Base-by-base conservation (phyloP, 257 asterid species). In the Vinca minor region DNA sequence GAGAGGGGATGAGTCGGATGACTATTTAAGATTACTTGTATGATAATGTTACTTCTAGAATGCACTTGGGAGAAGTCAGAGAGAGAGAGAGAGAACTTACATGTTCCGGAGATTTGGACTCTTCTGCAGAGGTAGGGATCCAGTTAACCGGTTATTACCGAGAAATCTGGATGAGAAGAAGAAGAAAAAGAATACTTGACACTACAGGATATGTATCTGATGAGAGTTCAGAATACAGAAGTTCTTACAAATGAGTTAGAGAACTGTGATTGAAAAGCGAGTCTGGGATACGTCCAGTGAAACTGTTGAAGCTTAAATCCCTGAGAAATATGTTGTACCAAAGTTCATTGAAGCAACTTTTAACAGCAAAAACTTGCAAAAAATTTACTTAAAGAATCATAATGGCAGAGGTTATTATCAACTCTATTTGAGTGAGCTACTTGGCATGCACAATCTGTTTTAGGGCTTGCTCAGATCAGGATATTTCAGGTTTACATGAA, bases 261-360 rank as follows among this genome's bases (percentile, higher is more conserved):
- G 74, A 64, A 65, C 62, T 69, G 59, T 72, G 78, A 53, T 84
- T 84, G 81, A 90, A 77, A 66, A 90, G 84, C 25, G 71, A 67
- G 15, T 75, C 82, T 26, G 95, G 91, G 59, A 84, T 63, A 57
- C 59, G 39, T 59, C 89, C 97, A 2, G 78, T 77, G 79, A 90
- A 75, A 76, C 77, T 82, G 79, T 91, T 91, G 93, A 84, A 87
- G 85, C 96, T 85, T 84, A 91, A 81, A 73, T 91, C 97, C 83
- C 97, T 91, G 85, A 71, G 68, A 74, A 74, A 62, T 45, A 55
- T 29, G 66, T 60, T 55, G 45, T n/a, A 9, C 34, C 28, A 50
- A 15, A 13, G 62, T 68, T 62, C 44, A 65, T 21, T 23, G 4
- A 38, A 17, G 58, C 3, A 28, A 5, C 55, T 52, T 25, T 31